phyloP scores from a whole-genome alignment of 2,329 filamentous ascomycete species.

The Metarhizium humberi region DNA sequence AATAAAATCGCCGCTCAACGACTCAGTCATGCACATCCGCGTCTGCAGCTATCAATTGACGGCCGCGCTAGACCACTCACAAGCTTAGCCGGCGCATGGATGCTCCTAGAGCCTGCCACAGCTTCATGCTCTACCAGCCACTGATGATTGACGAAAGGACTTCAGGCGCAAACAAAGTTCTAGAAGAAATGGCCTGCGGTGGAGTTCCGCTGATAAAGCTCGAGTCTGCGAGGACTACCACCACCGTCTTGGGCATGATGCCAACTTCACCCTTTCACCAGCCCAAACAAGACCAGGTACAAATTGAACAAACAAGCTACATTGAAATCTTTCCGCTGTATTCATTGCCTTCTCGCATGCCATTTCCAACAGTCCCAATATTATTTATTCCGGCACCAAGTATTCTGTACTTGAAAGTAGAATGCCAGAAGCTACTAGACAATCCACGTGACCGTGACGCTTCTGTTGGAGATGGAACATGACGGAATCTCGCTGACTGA shows the following conservation, averaged over 20 bases:
- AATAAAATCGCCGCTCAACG: not conserved
- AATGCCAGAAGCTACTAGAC: not conserved
- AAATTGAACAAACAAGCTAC: not conserved
- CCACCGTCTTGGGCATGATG: not conserved
- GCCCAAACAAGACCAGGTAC: not conserved
- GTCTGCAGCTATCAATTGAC: not conserved
- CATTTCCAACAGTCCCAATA: not conserved
- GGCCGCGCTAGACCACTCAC: not conserved
- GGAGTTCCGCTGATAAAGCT: too few relatives aligned
- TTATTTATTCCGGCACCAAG: not conserved
- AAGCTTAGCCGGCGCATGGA: too few relatives aligned
- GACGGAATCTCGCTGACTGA: conserved; percentile 12
- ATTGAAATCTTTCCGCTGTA: not conserved
- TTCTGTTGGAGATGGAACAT: conserved; percentile 7
- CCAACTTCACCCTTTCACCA: not conserved
- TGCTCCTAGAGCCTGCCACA: too few relatives aligned
- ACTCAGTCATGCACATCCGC: not conserved
- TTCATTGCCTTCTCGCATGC: not conserved
- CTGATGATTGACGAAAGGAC: too few relatives aligned
- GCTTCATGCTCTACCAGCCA: too few relatives aligned
- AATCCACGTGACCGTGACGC: conserved; percentile 5
- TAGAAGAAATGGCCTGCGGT: too few relatives aligned
- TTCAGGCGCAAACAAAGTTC: too few relatives aligned
- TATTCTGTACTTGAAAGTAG: not conserved
- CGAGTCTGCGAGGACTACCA: not conserved